A percentile compares a stretch with the other conserved stretches of the same genome.
Evolutionary conservation across 441 rosid species (phyloP).

Genomic region (Adansonia rubrostipa): DNA sequence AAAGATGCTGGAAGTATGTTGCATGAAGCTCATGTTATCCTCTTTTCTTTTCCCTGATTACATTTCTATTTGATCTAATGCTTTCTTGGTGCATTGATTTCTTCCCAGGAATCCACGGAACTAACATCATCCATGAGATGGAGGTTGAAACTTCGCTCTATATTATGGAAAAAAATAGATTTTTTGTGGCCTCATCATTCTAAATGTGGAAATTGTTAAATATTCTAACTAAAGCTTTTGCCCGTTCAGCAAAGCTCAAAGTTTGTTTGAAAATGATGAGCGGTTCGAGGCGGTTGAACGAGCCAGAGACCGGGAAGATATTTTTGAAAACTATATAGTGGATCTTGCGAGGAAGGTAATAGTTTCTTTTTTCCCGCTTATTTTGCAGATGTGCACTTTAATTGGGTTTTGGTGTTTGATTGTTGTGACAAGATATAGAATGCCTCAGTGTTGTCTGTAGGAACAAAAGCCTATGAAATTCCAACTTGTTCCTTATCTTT

Average conservation of each 20-base stretch:
- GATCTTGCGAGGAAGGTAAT: conserved; percentile 94
- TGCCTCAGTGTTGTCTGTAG: neutral
- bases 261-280: conserved; percentile 90
- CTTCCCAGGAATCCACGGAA: conserved; percentile 79
- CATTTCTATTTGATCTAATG: conserved; percentile 33
- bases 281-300: conserved; percentile 95
- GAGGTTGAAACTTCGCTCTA: conserved; percentile 59
- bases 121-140: conserved; percentile 87
- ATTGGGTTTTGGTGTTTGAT: neutral
- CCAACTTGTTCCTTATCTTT: neutral
- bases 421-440: neutral
- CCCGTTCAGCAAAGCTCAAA: conserved; percentile 77
- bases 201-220: conserved; percentile 30
- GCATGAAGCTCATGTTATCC: conserved; percentile 22
- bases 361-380: neutral
- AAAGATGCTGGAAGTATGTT: conserved; percentile 91
- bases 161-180: conserved; percentile 15
- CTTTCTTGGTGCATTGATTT: conserved; percentile 32
- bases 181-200: conserved; percentile 18
- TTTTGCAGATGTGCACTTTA: conserved; percentile 11
- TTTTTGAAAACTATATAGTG: conserved; percentile 80
- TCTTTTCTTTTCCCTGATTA: conserved; percentile 16
- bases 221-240: conserved; percentile 37
- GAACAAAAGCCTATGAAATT: neutral
- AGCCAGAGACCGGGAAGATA: conserved; percentile 86